Percentiles rank a stretch among this genome's conserved stretches.
These are phyloP conservation scores for Musa beccarii DNA, from an alignment of 176 grass and related monocot genomes.

Conservation along the genomic window DNA sequence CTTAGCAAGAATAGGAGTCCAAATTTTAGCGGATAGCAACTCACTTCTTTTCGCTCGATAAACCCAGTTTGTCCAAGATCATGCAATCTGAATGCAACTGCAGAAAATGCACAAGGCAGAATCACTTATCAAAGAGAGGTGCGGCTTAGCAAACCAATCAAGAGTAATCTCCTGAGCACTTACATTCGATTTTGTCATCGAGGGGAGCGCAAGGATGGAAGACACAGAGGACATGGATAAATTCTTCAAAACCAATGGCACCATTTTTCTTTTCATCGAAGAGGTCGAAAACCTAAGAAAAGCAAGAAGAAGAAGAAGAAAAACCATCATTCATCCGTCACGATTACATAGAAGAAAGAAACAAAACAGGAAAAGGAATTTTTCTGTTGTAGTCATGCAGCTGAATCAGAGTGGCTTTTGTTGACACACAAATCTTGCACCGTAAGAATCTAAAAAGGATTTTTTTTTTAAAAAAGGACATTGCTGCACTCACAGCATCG, in stretches of 20 bases:
- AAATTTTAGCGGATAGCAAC: not conserved
- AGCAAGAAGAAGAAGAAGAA: not conserved
- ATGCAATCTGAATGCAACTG: slow-evolving; percentile 90
- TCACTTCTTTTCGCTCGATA: slow-evolving; percentile 78
- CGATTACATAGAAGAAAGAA: not conserved
- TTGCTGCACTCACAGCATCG: not conserved
- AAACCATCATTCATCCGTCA: not conserved
- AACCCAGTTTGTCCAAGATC: slow-evolving; percentile 77
- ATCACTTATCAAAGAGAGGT: too few species aligned
- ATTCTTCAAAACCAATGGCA: slow-evolving; percentile 81
- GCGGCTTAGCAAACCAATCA: too few species aligned
- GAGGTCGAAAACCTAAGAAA: slow-evolving; percentile 58
- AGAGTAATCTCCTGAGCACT: not conserved
- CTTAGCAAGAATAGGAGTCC: not conserved
- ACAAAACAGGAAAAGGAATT: too few species aligned
- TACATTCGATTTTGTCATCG: slow-evolving; percentile 81
- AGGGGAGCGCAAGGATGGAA: slow-evolving; percentile 69
- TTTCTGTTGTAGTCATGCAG: too few species aligned
- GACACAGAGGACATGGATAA: slow-evolving; percentile 68
- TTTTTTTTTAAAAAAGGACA: not conserved
- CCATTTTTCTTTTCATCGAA: slow-evolving; percentile 93
- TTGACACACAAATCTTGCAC: too few species aligned
- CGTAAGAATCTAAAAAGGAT: too few species aligned
- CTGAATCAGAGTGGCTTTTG: too few species aligned
- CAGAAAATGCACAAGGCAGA: slow-evolving; percentile 19